These are phyloP conservation scores for Xanthoconium separans DNA, from an alignment of 1,284 basidiomycete genomes.

Conservation along the genomic window DNA sequence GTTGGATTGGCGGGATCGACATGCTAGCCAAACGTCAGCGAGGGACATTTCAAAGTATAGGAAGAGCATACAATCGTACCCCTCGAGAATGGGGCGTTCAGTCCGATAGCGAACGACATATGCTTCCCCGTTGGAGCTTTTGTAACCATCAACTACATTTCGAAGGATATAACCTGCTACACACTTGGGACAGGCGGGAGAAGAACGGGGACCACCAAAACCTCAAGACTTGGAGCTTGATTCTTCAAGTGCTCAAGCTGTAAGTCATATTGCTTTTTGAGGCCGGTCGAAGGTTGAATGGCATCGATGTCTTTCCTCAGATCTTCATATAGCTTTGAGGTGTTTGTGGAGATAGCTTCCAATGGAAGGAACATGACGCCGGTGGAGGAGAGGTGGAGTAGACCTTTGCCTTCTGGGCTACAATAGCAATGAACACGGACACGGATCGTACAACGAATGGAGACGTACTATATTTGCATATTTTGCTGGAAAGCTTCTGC, in stretches of 20 bases:
- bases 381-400: not conserved
- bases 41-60: not conserved
- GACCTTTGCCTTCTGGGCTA: conserved; percentile 3
- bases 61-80: not conserved
- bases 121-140: not conserved
- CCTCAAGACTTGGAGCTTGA: conserved; percentile 3
- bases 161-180: not conserved
- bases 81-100: conserved; percentile 5
- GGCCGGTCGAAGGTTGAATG: not conserved
- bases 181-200: not conserved
- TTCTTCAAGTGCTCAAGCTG: conserved; percentile 2
- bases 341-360: not conserved
- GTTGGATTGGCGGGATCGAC: not conserved
- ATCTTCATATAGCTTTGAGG: not conserved
- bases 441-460: not conserved
- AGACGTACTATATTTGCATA: not conserved
- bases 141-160: not conserved
- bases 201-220: not conserved
- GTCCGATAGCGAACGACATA: not conserved
- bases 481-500: not conserved
- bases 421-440: not conserved
- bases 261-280: conserved; percentile 2
- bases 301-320: not conserved
- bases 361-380: not conserved
- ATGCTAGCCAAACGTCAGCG: not conserved